Percentiles rank a stretch among this genome's conserved stretches.
Conservation (phyloP, 2,329 filamentous ascomycete genomes). For the Fusarium chuoi region DNA sequence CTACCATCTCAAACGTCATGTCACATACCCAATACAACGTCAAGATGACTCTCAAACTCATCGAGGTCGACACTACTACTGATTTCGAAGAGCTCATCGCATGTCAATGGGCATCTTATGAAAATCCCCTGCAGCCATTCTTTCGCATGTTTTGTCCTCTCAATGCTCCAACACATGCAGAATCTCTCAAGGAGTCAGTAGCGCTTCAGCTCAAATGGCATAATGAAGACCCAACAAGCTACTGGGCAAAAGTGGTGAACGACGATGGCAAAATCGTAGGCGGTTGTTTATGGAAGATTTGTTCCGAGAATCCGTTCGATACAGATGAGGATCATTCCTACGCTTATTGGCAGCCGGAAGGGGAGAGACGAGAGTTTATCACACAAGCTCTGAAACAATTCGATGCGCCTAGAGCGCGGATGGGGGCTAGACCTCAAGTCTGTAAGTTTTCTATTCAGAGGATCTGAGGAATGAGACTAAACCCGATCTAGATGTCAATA, state of each 20-base stretch:
- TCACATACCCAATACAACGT: neutral
- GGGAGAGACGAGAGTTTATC: slow-evolving; percentile 33
- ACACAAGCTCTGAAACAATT: slow-evolving; percentile 29
- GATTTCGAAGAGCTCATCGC: slow-evolving; percentile 38
- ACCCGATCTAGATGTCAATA: slow-evolving; percentile 26
- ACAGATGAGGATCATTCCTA: slow-evolving; percentile 15
- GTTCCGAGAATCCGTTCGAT: slow-evolving; percentile 19
- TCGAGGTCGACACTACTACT: slow-evolving; percentile 20
- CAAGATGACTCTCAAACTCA: slow-evolving; percentile 29
- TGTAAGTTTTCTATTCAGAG: slow-evolving; percentile 14
- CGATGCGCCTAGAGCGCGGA: slow-evolving; percentile 25
- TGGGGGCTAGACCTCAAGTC: slow-evolving; percentile 36
- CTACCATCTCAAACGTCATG: neutral
- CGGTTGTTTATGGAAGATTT: slow-evolving; percentile 39
- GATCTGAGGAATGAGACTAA: neutral
- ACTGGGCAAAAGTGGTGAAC: slow-evolving; percentile 30
- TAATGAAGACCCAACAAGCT: slow-evolving; percentile 24
- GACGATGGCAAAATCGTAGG: slow-evolving; percentile 32
- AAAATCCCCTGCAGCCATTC: slow-evolving; percentile 28
- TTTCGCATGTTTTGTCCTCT: slow-evolving; percentile 39
- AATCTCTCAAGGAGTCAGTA: slow-evolving; percentile 24
- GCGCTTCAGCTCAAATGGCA: slow-evolving; percentile 21
- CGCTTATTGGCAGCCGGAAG: slow-evolving; percentile 33
- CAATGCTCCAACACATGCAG: neutral
- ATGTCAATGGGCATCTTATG: slow-evolving; percentile 32